phyloP scores from a whole-genome alignment of 495 filamentous ascomycete genomes.

The Penicillium subrubescens region DNA sequence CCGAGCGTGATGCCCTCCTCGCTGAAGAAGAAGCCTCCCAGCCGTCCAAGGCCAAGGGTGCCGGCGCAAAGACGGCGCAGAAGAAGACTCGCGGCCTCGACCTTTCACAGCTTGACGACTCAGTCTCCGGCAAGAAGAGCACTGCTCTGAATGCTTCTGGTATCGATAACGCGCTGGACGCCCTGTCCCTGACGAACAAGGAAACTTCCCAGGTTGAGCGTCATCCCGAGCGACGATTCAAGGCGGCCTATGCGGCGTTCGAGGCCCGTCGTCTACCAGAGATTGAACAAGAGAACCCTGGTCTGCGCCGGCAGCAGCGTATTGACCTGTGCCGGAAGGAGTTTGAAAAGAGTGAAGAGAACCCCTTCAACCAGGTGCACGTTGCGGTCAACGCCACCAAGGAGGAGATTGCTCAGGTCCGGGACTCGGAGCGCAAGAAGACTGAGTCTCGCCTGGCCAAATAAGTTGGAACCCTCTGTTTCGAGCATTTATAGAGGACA shows the following conservation, averaged over 20 bases:
- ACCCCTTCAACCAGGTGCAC: constrained; percentile 85
- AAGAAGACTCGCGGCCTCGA: constrained; percentile 72
- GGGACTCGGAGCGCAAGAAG: constrained; percentile 69
- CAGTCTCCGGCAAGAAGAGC: constrained; percentile 42
- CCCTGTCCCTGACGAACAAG: constrained; percentile 63
- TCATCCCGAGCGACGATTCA: constrained; percentile 82
- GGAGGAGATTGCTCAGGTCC: constrained; percentile 72
- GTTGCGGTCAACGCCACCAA: constrained; percentile 73
- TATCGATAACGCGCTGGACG: constrained; percentile 90
- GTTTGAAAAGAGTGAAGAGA: constrained; percentile 89
- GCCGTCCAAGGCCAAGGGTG: constrained; percentile 59
- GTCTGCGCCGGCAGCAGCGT: constrained; percentile 77
- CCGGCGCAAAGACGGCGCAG: constrained; percentile 60
- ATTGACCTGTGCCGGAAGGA: constrained; percentile 80
- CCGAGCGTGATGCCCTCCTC: constrained; percentile 80
- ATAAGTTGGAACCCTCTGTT: constrained; percentile 23
- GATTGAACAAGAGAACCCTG: constrained; percentile 78
- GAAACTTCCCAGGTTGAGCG: constrained; percentile 70
- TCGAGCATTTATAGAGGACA: not conserved
- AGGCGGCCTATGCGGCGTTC: constrained; percentile 84
- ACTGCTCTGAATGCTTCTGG: constrained; percentile 73
- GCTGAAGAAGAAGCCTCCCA: constrained; percentile 76
- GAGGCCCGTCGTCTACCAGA: constrained; percentile 84
- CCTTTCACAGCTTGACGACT: constrained; percentile 66
- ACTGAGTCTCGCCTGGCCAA: constrained; percentile 67